A percentile compares a stretch with the other conserved stretches of the same genome.
These are phyloP conservation scores for Tetracladium maxilliforme DNA, from an alignment of 2,329 filamentous ascomycete genomes.

Conservation along the genomic window DNA sequence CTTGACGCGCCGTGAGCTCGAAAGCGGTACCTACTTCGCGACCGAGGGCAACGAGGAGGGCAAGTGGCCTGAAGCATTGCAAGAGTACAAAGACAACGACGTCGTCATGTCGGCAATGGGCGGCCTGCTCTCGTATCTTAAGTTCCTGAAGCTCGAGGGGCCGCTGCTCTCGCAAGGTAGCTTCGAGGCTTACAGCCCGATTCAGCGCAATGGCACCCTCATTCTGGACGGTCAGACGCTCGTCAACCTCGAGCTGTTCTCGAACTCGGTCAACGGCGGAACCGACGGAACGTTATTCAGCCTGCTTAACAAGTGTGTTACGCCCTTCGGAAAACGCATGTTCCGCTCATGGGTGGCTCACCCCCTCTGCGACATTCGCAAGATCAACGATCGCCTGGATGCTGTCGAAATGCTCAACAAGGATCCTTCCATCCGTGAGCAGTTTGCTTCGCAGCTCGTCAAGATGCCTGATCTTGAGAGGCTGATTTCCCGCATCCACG, in stretches of 20 bases:
- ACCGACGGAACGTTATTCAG: slow-evolving; percentile 76
- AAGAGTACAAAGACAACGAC: slow-evolving; percentile 62
- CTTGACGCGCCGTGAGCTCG: slow-evolving; percentile 66
- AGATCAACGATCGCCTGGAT: slow-evolving; percentile 87
- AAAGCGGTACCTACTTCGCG: slow-evolving; percentile 65
- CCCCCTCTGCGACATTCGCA: slow-evolving; percentile 70
- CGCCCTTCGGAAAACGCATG: slow-evolving; percentile 90
- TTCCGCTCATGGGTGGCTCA: slow-evolving; percentile 97
- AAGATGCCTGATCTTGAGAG: slow-evolving; percentile 92
- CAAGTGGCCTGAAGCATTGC: slow-evolving; percentile 62
- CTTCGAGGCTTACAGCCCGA: slow-evolving; percentile 84
- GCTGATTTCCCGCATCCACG: slow-evolving; percentile 87
- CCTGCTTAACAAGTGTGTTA: slow-evolving; percentile 86
- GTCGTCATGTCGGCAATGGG: slow-evolving; percentile 83
- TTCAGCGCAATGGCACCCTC: slow-evolving; percentile 73
- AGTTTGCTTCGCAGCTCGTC: slow-evolving; percentile 75
- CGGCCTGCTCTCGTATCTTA: slow-evolving; percentile 75
- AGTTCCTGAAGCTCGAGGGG: slow-evolving; percentile 74
- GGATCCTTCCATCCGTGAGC: slow-evolving; percentile 65
- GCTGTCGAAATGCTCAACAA: slow-evolving; percentile 87
- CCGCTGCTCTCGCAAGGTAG: slow-evolving; percentile 80
- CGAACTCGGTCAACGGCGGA: slow-evolving; percentile 81
- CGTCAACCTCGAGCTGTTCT: slow-evolving; percentile 95
- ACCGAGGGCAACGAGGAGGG: slow-evolving; percentile 38
- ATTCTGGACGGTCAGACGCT: slow-evolving; percentile 91